phyloP scores from a whole-genome alignment of 257 asterid genomes.

The Solanum lignicaule region DNA sequence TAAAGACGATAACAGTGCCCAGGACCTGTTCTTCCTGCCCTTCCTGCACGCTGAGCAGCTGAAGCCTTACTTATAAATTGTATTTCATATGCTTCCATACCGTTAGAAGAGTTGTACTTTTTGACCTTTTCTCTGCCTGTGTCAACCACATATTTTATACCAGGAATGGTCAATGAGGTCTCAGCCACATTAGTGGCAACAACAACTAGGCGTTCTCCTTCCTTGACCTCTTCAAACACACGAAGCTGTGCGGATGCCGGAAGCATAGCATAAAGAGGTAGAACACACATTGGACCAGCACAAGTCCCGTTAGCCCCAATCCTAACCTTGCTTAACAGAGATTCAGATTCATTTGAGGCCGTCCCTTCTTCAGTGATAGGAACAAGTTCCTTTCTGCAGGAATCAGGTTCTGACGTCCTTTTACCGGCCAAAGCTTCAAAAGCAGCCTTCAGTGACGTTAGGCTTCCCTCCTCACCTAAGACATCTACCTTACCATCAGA shows the following conservation, averaged over 20 bases:
- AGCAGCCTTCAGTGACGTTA: slow-evolving; percentile 64
- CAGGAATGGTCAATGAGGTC: slow-evolving; percentile 95
- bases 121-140: slow-evolving; percentile 90
- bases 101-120: slow-evolving; percentile 63
- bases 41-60: slow-evolving; percentile 91
- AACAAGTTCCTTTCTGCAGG: slow-evolving; percentile 15
- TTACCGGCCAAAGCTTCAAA: slow-evolving; percentile 58
- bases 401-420: slow-evolving; percentile 11
- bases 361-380: slow-evolving; percentile 14
- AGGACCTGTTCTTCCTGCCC: slow-evolving; percentile 97
- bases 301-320: slow-evolving; percentile 16
- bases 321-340: slow-evolving; percentile 8
- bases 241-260: slow-evolving; percentile 90
- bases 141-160: slow-evolving; percentile 86
- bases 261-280: slow-evolving; percentile 97
- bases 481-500: slow-evolving; percentile 30
- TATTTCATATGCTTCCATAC: slow-evolving; percentile 75
- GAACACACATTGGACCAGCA: slow-evolving; percentile 45
- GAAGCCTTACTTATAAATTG: slow-evolving; percentile 99
- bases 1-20: slow-evolving; percentile 95
- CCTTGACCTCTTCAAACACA: slow-evolving; percentile 66
- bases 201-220: slow-evolving; percentile 78
- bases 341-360: slow-evolving; percentile 10
- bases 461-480: slow-evolving; percentile 31
- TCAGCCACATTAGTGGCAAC: slow-evolving; percentile 98